Evolutionary conservation across 176 grass and related monocot genomes (phyloP), one percentile per base, ranked within the genome.

Genomic region (Eragrostis curvula): DNA sequence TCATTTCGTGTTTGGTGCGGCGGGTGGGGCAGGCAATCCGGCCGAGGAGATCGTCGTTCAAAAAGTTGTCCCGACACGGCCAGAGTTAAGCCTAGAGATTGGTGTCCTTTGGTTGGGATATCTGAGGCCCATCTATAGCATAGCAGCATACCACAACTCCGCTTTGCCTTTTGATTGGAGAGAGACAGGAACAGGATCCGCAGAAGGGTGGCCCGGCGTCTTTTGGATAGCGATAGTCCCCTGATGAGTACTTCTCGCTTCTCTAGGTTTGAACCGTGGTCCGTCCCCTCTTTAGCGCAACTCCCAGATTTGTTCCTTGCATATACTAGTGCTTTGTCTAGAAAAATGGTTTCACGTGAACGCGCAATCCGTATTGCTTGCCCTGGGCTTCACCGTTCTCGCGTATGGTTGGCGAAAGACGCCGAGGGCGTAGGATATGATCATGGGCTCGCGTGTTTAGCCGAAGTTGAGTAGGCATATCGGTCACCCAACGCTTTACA

Each of bases 81-180:
- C 91, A 87, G 85, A 94, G 87, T 83, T 88, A 86, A 90, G 70
- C 89, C 90, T 94, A 92, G 92, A 92, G 90, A 94, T 94, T 87
- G 88, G 71, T 73, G 88, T 94, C 80, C 82, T 82, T 73, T 82
- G 84, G 81, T 94, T 88, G 83, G 79, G 73, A 74, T 81, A 67
- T 74, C 70, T 70, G 15, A 53, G 66, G 44, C 49, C 50, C 3
- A 17, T 17, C 50, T 48, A n/a, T 5, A 1, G 21, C 12, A 23
- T 8, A 9, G 20, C 27, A 52, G 1, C 5, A 52, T 43, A 36
- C 28, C 30, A 73, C 21, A 36, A 14, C 70, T 61, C 40, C 66
- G 68, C 82, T 83, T 68, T 80, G 70, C 24, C 73, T 80, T 61
- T 88, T 47, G 79, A 83, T 75, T 59, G 39, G 77, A 48, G 62